These are phyloP conservation scores for Penicillium subrubescens DNA, from an alignment of 495 filamentous ascomycete genomes.

Conservation along the genomic window DNA sequence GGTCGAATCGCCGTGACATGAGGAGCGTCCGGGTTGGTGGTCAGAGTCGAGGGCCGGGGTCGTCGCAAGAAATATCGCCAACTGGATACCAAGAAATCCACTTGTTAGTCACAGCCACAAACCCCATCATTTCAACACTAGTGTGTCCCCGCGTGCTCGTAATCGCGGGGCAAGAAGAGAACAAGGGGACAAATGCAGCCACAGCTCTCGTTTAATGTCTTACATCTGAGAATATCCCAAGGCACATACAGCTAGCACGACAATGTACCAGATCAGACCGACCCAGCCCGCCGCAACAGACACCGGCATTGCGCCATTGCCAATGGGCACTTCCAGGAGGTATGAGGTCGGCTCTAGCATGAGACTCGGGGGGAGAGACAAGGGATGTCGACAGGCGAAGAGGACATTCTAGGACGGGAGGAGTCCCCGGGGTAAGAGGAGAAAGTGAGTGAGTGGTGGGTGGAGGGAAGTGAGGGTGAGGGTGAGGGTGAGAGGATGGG, in stretches of 20 bases:
- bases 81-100: constrained; percentile 31
- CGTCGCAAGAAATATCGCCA: constrained; percentile 46
- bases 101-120: constrained; percentile 17
- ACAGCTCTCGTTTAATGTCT: constrained; percentile 7
- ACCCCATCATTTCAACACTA: neutral
- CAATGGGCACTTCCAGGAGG: constrained; percentile 31
- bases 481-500: no score
- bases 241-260: constrained; percentile 55
- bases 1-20: constrained; percentile 92
- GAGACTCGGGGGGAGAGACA: constrained; percentile 22
- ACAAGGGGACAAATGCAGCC: constrained; percentile 3
- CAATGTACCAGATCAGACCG: constrained; percentile 61
- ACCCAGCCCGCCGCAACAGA: constrained; percentile 46
- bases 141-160: neutral
- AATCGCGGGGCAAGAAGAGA: constrained; percentile 3
- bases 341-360: constrained; percentile 41
- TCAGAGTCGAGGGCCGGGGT: constrained; percentile 37
- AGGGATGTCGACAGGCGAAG: constrained; percentile 6
- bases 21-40: constrained; percentile 50
- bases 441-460: constrained; percentile 10
- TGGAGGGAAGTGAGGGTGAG: neutral
- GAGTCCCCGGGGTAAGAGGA: neutral
- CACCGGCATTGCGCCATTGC: constrained; percentile 39
- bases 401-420: constrained; percentile 31
- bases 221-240: constrained; percentile 66